Percentiles rank a stretch among this genome's conserved stretches.
These are phyloP conservation scores for Pichia norvegensis DNA, from an alignment of 1,139 yeast genomes.

Conservation along the genomic window DNA sequence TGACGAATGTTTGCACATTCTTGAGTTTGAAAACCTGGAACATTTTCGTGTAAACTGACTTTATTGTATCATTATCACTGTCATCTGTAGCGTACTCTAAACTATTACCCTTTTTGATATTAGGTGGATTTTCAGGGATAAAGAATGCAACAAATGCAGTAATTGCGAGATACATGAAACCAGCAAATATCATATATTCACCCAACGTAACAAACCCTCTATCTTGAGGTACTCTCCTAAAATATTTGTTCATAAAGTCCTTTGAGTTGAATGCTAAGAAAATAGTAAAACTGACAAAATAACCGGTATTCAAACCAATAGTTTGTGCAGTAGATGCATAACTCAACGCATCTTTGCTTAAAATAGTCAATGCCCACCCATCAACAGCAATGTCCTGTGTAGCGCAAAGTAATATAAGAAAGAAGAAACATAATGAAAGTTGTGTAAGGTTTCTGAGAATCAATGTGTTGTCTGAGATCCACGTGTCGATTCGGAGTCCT, in stretches of 20 bases:
- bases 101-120: slow-evolving; percentile 15
- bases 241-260: slow-evolving; percentile 82
- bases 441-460: slow-evolving; percentile 48
- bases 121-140: slow-evolving; percentile 58
- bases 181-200: slow-evolving; percentile 72
- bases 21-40: slow-evolving; percentile 63
- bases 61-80: slow-evolving; percentile 10
- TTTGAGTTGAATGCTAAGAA: slow-evolving; percentile 86
- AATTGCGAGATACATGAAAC: slow-evolving; percentile 58
- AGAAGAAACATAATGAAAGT: slow-evolving; percentile 56
- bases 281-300: slow-evolving; percentile 83
- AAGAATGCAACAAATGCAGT: slow-evolving; percentile 52
- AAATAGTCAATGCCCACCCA: slow-evolving; percentile 94
- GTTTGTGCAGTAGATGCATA: slow-evolving; percentile 98
- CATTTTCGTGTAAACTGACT: slow-evolving; percentile 58
- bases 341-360: slow-evolving; percentile 72
- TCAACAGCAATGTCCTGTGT: slow-evolving; percentile 98
- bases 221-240: slow-evolving; percentile 53
- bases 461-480: slow-evolving; percentile 36
- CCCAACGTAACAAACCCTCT: slow-evolving; percentile 66
- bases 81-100: slow-evolving; percentile 7
- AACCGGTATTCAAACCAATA: slow-evolving; percentile 87
- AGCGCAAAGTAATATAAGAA: slow-evolving; percentile 81
- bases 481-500: slow-evolving; percentile 50
- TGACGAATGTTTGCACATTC: slow-evolving; percentile 68